phyloP scores from a whole-genome alignment of 2,329 filamentous ascomycete species.

The Metarhizium album region DNA sequence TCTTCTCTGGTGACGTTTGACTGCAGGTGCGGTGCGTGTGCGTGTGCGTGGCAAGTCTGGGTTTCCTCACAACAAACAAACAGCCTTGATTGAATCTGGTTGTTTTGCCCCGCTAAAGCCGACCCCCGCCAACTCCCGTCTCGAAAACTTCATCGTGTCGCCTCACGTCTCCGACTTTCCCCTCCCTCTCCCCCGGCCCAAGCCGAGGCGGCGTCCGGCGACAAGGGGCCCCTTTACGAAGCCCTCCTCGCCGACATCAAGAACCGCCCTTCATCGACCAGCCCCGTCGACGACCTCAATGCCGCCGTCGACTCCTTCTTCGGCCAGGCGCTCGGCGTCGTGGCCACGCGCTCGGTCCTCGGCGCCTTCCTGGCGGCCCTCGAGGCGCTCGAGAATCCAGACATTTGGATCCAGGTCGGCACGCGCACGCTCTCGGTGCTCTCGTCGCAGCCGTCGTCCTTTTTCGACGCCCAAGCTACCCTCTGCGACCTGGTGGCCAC shows the following conservation, averaged over 20 bases:
- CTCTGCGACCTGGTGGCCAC: conserved; percentile 74
- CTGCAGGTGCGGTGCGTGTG: too few relatives aligned
- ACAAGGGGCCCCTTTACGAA: conserved; percentile 36
- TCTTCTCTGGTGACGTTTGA: too few relatives aligned
- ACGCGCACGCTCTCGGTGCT: conserved; percentile 61
- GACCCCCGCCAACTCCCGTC: background rate
- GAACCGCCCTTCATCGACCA: conserved; percentile 27
- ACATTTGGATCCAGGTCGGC: conserved; percentile 66
- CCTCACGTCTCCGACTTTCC: too few relatives aligned
- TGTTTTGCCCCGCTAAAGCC: background rate
- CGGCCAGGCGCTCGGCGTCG: conserved; percentile 59
- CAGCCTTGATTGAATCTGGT: too few relatives aligned
- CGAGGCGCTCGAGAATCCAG: conserved; percentile 45
- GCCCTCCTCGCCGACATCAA: conserved; percentile 33
- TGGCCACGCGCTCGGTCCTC: conserved; percentile 63
- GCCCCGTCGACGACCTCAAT: conserved; percentile 46
- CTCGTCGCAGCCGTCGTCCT: conserved; percentile 49
- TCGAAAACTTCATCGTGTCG: too few relatives aligned
- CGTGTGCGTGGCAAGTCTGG: too few relatives aligned
- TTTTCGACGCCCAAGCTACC: conserved; percentile 73
- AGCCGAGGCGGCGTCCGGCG: conserved; percentile 25
- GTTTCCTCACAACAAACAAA: too few relatives aligned
- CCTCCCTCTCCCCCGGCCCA: conserved; percentile 30
- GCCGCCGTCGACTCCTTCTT: conserved; percentile 59
- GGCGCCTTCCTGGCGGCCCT: conserved; percentile 55